Base-by-base conservation (phyloP, 2,329 filamentous ascomycete genomes). In the Kalaharituber pfeilii region DNA sequence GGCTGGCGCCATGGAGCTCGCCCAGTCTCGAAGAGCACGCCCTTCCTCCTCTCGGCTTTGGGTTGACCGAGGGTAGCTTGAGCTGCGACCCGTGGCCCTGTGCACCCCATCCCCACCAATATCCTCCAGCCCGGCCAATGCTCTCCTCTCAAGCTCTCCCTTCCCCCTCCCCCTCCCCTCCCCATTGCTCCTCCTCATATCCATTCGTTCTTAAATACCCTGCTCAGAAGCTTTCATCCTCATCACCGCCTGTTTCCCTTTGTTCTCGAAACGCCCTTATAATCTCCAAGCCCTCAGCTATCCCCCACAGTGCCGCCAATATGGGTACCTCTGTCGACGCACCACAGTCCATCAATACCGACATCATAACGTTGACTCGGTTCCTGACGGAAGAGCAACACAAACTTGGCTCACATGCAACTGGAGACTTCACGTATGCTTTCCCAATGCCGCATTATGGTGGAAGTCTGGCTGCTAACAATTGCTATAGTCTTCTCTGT, bases 331-430 rank as follows among this genome's bases (percentile, higher is more conserved):
- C 47, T n/a, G 71, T 69, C 61, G 67, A 71, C 57, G 67, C 71
- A 79, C 63, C 74, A 75, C 63, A 86, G 94, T 73, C 82, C 69
- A 81, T 98, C 73, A 95, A 96, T 75, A 93, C 86, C 59, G 80
- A 95, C 70, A 96, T 98, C 67, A 77, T 96, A 67, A 96, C 91
- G 53, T 80, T 98, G 64, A 95, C 91, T 42, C 79, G 91, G 59
- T 94, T 91, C 75, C 77, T 98, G 65, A 96, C 87, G 27, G 91
- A 98, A 73, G 88, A 95, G 73, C 91, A 98, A 70, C 81, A 93
- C 72, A 82, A 83, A 67, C 87, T 96, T 69, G 60, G 60, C 29
- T 56, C 58, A 44, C 61, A 63, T 51, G 91, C 91, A 53, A 95
- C 88, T 13, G 91, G 91, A 73, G 91, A 98, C 73, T 98, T 98